phyloP scores from a whole-genome alignment of 2,329 filamentous ascomycete genomes.

The Mycosphaerella sp. region DNA sequence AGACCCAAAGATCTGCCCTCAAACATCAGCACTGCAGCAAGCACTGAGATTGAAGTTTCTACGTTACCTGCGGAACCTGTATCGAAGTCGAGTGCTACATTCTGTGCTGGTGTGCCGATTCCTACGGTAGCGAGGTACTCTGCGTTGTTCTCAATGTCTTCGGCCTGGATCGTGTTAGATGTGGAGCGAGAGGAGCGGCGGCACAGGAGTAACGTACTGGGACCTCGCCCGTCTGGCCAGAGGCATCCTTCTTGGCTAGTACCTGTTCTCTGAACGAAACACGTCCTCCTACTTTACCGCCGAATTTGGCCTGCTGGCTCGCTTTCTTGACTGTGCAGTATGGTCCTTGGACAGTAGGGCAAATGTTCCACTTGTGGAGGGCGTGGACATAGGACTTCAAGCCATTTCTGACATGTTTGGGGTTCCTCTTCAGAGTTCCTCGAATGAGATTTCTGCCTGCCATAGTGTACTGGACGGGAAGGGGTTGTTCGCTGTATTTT shows the following conservation, averaged over 20 bases:
- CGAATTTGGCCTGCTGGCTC: slow-evolving; percentile 42
- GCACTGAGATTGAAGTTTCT: not conserved
- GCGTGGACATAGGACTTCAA: slow-evolving; percentile 29
- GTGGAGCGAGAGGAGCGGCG: slow-evolving; percentile 43
- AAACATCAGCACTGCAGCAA: not conserved
- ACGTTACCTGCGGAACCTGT: slow-evolving; percentile 52
- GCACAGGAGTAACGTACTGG: slow-evolving; percentile 25
- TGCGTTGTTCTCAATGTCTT: slow-evolving; percentile 62
- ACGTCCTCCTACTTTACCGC: slow-evolving; percentile 44
- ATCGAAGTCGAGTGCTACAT: slow-evolving; percentile 50
- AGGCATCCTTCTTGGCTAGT: slow-evolving; percentile 42
- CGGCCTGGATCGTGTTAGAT: slow-evolving; percentile 33
- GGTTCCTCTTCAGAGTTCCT: slow-evolving; percentile 26
- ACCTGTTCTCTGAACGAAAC: slow-evolving; percentile 40
- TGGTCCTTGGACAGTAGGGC: slow-evolving; percentile 56
- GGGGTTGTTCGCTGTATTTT: not conserved
- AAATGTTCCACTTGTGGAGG: slow-evolving; percentile 42
- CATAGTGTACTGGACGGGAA: not conserved
- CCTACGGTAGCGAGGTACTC: slow-evolving; percentile 57
- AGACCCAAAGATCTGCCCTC: slow-evolving; percentile 51
- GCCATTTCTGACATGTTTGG: slow-evolving; percentile 27
- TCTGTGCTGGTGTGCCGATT: slow-evolving; percentile 60
- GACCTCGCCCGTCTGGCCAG: slow-evolving; percentile 26
- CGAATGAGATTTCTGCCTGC: slow-evolving; percentile 17
- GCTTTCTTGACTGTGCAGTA: slow-evolving; percentile 49